Percentiles rank a stretch among this genome's conserved stretches.
phyloP scores from a whole-genome alignment of 2,329 filamentous ascomycete species.

The Clonostachys sp. region DNA sequence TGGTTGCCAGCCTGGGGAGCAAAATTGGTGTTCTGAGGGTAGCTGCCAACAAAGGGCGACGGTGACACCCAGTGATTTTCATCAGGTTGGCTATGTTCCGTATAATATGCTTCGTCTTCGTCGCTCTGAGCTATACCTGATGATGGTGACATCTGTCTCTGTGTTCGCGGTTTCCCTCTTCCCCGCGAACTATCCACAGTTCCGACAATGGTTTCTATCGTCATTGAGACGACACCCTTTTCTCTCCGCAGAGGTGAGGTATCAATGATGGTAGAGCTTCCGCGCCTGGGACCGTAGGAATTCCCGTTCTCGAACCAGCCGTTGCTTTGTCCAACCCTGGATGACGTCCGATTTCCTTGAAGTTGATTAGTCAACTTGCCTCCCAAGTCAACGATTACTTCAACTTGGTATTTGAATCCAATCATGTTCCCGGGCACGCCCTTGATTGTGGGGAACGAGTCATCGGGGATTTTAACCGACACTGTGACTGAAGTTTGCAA shows the following conservation, averaged over 20 bases:
- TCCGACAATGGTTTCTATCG: conserved; percentile 84
- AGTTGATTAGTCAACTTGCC: conserved; percentile 75
- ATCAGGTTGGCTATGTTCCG: conserved; percentile 4
- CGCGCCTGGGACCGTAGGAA: conserved; percentile 15
- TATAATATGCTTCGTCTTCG: conserved; percentile 15
- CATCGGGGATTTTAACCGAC: conserved; percentile 80
- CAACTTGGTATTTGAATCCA: conserved; percentile 88
- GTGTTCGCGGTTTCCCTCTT: conserved; percentile 66
- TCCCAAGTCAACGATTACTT: conserved; percentile 88
- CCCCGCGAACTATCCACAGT: conserved; percentile 66
- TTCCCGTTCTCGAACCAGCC: neutral
- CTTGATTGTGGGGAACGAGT: conserved; percentile 87
- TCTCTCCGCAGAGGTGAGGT: conserved; percentile 82
- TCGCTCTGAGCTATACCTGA: conserved; percentile 21
- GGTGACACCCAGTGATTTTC: conserved; percentile 12
- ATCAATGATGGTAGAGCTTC: conserved; percentile 72
- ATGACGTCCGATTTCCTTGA: conserved; percentile 16
- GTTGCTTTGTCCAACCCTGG: neutral
- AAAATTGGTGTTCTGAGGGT: conserved; percentile 15
- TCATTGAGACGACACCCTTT: conserved; percentile 84
- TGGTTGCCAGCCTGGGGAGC: conserved; percentile 20
- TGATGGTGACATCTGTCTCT: conserved; percentile 58
- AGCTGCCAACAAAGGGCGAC: conserved; percentile 4
- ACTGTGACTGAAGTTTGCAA: conserved; percentile 77
- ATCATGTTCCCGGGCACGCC: conserved; percentile 91